phyloP scores from a whole-genome alignment of 441 rosid genomes.

The Gossypium laxum region DNA sequence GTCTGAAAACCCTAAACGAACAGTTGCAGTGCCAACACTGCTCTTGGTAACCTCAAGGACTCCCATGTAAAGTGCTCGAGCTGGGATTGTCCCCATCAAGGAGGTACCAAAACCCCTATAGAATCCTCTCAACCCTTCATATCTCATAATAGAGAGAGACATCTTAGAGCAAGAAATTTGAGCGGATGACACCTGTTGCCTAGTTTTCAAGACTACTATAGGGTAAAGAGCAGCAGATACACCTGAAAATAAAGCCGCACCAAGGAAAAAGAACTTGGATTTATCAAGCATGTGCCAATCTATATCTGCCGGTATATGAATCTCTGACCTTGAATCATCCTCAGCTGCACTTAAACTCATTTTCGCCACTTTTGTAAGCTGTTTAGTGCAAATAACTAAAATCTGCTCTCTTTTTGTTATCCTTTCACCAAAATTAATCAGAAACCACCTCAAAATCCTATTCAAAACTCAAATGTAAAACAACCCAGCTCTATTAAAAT shows the following conservation, averaged over 20 bases:
- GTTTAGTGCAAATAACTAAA: neutral
- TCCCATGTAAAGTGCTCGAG: slow-evolving; percentile 60
- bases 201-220: slow-evolving; percentile 47
- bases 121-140: slow-evolving; percentile 52
- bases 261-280: slow-evolving; percentile 56
- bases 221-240: slow-evolving; percentile 64
- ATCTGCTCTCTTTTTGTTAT: neutral
- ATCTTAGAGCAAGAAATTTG: slow-evolving; percentile 41
- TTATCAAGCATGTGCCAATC: slow-evolving; percentile 78
- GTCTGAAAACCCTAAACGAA: slow-evolving; percentile 46
- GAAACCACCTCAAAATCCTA: neutral
- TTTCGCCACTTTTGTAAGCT: slow-evolving; percentile 42
- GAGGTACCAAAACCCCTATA: slow-evolving; percentile 65
- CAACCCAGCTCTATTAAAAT: slow-evolving; percentile 2
- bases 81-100: slow-evolving; percentile 62
- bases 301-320: slow-evolving; percentile 51
- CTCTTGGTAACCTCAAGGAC: slow-evolving; percentile 63
- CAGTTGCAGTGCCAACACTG: slow-evolving; percentile 43
- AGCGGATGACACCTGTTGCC: slow-evolving; percentile 47
- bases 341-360: slow-evolving; percentile 49
- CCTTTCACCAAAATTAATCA: neutral
- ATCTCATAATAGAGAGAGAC: slow-evolving; percentile 37
- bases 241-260: slow-evolving; percentile 61
- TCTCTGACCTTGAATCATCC: slow-evolving; percentile 48
- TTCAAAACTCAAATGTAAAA: slow-evolving; percentile 1